phyloP scores from a whole-genome alignment of 371 early-diverging fungal species.

The Mortierella sp. region DNA sequence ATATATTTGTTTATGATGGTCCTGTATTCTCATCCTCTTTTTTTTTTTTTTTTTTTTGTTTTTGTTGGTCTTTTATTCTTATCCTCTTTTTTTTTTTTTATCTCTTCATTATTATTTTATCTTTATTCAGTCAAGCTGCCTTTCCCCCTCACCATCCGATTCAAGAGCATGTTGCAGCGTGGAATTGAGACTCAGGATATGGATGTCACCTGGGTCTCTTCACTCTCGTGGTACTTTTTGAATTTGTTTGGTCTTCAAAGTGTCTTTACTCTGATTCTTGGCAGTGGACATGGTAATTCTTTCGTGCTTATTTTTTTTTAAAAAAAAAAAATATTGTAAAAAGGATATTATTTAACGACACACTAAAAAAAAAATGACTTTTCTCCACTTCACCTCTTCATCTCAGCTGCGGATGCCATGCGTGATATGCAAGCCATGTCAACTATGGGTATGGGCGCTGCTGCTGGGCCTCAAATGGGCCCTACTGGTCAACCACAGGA shows the following conservation, averaged over 20 bases:
- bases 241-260: conserved; percentile 96
- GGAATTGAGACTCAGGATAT: conserved; percentile 96
- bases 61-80: not conserved
- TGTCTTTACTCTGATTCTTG: conserved; percentile 92
- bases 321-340: not conserved
- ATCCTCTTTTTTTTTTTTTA: too few relatives aligned
- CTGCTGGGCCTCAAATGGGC: conserved; percentile 63
- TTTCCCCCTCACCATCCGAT: conserved; percentile 95
- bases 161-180: conserved; percentile 97
- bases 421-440: conserved; percentile 93
- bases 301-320: not conserved
- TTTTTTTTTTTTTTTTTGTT: too few relatives aligned
- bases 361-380: not conserved
- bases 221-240: conserved; percentile 97
- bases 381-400: not conserved
- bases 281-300: conserved; percentile 87
- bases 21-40: too few relatives aligned
- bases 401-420: conserved; percentile 87
- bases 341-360: not conserved
- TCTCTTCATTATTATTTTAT: not conserved
- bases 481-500: conserved; percentile 79
- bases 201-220: conserved; percentile 98
- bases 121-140: conserved; percentile 85
- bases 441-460: conserved; percentile 75
- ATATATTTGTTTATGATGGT: too few relatives aligned